Evolutionary conservation across 1,139 yeast species (phyloP).

Genomic region (Nematodospora anomalae): DNA sequence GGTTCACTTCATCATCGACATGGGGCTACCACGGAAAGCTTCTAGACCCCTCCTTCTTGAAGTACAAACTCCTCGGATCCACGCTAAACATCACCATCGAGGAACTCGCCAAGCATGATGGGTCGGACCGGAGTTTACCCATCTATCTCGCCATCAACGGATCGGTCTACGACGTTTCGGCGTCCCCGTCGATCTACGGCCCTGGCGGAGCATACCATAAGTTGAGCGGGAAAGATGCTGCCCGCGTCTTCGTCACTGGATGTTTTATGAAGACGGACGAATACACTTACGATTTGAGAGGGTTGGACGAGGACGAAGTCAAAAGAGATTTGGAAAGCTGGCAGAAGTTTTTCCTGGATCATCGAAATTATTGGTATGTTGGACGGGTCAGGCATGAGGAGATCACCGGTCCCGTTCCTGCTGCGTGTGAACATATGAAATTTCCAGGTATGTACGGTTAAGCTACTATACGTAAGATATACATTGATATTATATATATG

Average conservation of each 20-base stretch:
- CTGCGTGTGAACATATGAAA: conserved; percentile 36
- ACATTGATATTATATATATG: not conserved
- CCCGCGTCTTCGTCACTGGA: conserved; percentile 77
- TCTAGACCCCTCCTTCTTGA: conserved; percentile 45
- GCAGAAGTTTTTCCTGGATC: conserved; percentile 52
- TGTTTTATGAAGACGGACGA: conserved; percentile 61
- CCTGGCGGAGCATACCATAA: conserved; percentile 61
- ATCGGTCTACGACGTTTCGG: conserved; percentile 66
- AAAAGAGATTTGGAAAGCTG: conserved; percentile 39
- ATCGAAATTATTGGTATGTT: conserved; percentile 60
- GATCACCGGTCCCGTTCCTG: conserved; percentile 36
- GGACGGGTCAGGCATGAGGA: conserved; percentile 52
- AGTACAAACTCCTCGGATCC: conserved; percentile 21
- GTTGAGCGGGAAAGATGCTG: conserved; percentile 69
- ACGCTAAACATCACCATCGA: conserved; percentile 40
- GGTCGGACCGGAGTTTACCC: conserved; percentile 50
- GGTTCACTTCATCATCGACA: conserved; percentile 47
- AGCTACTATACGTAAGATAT: not conserved
- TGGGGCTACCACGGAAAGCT: conserved; percentile 59
- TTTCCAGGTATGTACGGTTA: conserved; percentile 27
- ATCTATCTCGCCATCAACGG: conserved; percentile 68
- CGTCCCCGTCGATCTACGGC: conserved; percentile 58
- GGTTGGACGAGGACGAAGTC: conserved; percentile 43
- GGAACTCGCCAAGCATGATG: conserved; percentile 55
- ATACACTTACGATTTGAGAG: conserved; percentile 69